A percentile compares a stretch with the other conserved stretches of the same genome.
These are phyloP conservation scores for Penicillium sp. DNA, from an alignment of 2,329 filamentous ascomycete species.

Conservation along the genomic window DNA sequence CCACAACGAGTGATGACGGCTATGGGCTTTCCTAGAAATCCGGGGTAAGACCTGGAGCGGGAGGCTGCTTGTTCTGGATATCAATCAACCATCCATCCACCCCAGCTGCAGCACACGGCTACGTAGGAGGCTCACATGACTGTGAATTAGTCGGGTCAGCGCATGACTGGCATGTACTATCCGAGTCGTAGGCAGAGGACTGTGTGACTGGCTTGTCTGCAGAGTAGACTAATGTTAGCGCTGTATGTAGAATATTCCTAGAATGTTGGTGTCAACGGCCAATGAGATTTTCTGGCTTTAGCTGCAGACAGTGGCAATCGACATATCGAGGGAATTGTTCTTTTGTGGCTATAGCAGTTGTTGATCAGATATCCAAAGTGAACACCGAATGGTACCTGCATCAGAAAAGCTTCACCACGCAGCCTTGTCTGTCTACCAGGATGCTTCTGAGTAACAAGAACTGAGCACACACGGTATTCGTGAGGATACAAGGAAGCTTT, in stretches of 20 bases:
- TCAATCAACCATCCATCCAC: neutral
- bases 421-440: neutral
- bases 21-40: neutral
- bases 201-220: neutral
- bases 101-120: neutral
- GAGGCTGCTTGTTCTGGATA: neutral
- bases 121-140: neutral
- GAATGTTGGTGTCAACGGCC: neutral
- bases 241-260: neutral
- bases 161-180: neutral
- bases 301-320: neutral
- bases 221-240: neutral
- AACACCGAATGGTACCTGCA: neutral
- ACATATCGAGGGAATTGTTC: neutral
- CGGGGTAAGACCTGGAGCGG: neutral
- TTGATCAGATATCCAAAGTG: neutral
- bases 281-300: neutral
- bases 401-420: neutral
- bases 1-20: neutral
- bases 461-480: no score
- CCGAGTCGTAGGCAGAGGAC: neutral
- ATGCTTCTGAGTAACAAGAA: neutral
- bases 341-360: neutral
- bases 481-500: neutral
- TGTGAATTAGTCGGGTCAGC: neutral